Evolutionary conservation across 2,329 filamentous ascomycete species (phyloP).

Genomic region (Orbilia oligospora): DNA sequence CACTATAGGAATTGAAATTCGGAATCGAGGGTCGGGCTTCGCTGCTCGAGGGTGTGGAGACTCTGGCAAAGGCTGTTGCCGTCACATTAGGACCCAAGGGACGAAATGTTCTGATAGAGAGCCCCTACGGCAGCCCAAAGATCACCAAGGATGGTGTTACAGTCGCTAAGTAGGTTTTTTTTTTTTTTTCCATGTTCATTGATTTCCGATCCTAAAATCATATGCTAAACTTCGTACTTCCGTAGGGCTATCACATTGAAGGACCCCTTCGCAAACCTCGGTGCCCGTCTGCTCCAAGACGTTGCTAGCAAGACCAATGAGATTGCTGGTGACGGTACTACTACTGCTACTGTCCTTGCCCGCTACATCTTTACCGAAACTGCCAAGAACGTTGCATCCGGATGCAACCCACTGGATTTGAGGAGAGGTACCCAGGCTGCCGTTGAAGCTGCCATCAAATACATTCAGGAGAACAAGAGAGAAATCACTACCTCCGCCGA

Average conservation of each 20-base stretch:
- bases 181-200: not conserved
- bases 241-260: constrained; percentile 86
- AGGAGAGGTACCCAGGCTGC: constrained; percentile 96
- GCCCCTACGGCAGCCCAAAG: constrained; percentile 97
- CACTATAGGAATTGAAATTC: constrained; percentile 89
- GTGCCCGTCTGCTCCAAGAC: constrained; percentile 95
- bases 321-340: constrained; percentile 97
- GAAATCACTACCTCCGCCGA: constrained; percentile 98
- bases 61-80: constrained; percentile 93
- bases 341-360: constrained; percentile 95
- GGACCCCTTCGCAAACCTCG: constrained; percentile 99
- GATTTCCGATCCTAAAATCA: constrained; percentile 10
- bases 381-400: constrained; percentile 98
- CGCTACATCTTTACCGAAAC: constrained; percentile 99
- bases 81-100: constrained; percentile 98
- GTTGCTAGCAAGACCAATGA: constrained; percentile 99
- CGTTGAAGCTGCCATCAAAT: constrained; percentile 94
- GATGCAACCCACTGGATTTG: constrained; percentile 99
- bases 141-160: constrained; percentile 81
- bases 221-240: constrained; percentile 61
- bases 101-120: constrained; percentile 98
- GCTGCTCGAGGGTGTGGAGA: constrained; percentile 94
- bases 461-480: constrained; percentile 93
- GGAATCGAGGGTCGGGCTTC: constrained; percentile 92
- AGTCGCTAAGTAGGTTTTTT: constrained; percentile 72